These are phyloP conservation scores for Trifolium pratense DNA, from an alignment of 306 rosid species.

Conservation along the genomic window DNA sequence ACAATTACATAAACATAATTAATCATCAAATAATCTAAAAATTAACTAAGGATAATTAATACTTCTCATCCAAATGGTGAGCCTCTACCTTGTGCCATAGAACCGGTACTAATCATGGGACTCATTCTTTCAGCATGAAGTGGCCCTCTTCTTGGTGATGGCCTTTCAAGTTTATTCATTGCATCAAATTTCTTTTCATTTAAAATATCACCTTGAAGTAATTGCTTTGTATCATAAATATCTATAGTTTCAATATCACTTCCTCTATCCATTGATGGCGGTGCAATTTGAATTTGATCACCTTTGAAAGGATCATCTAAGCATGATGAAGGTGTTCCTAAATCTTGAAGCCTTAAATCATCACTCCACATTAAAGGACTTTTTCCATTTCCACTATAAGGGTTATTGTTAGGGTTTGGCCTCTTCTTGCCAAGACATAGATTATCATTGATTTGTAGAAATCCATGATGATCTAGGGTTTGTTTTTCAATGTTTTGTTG, in stretches of 20 bases:
- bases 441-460: slow-evolving; percentile 49
- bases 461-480: slow-evolving; percentile 53
- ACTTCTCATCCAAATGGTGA: slow-evolving; percentile 68
- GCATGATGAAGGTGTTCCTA: slow-evolving; percentile 78
- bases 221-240: slow-evolving; percentile 72
- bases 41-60: not conserved
- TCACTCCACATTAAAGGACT: slow-evolving; percentile 89
- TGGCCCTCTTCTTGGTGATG: slow-evolving; percentile 69
- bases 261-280: slow-evolving; percentile 61
- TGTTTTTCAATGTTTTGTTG: slow-evolving; percentile 69
- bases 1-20: slow-evolving; percentile 45
- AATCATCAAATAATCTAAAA: slow-evolving; percentile 24
- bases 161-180: slow-evolving; percentile 73
- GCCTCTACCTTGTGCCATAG: slow-evolving; percentile 66
- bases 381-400: slow-evolving; percentile 72
- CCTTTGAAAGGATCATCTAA: slow-evolving; percentile 76
- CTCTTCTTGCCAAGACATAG: slow-evolving; percentile 72
- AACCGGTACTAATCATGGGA: slow-evolving; percentile 68
- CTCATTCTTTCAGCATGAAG: slow-evolving; percentile 67
- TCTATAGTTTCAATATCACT: slow-evolving; percentile 71
- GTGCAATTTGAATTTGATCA: slow-evolving; percentile 66
- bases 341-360: slow-evolving; percentile 86
- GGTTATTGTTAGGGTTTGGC: slow-evolving; percentile 44
- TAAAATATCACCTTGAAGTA: slow-evolving; percentile 50
- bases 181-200: slow-evolving; percentile 61